Conservation (phyloP, 2,329 filamentous ascomycete genomes). For the Colletotrichum magnum region DNA sequence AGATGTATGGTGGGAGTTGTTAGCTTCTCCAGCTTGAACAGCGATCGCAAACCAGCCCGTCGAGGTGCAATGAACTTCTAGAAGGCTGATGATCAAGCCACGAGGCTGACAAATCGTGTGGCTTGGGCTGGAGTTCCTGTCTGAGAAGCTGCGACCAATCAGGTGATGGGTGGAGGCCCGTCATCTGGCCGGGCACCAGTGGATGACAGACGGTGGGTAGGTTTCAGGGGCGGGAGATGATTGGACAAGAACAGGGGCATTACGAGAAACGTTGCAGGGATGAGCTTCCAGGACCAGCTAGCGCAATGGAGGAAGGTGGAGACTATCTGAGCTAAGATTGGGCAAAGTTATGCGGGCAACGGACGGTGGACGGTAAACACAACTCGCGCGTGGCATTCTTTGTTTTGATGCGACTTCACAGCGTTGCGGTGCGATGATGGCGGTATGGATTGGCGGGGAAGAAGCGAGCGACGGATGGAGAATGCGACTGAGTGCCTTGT, state of each 20-base stretch:
- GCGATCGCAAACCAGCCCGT: constrained; percentile 15
- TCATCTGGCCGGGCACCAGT: not conserved
- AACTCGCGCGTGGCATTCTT: constrained; percentile 16
- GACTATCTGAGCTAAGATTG: constrained; percentile 30
- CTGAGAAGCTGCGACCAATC: constrained; percentile 5
- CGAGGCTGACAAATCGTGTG: constrained; percentile 37
- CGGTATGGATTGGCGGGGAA: constrained; percentile 36
- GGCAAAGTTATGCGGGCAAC: constrained; percentile 36
- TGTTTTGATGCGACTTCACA: constrained; percentile 21
- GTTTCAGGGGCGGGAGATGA: constrained; percentile 2
- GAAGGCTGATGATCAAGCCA: constrained; percentile 39
- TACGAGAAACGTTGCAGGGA: constrained; percentile 20
- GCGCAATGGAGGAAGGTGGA: constrained; percentile 5
- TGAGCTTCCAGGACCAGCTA: constrained; percentile 23
- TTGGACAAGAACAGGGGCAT: constrained; percentile 17
- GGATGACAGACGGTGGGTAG: constrained; percentile 12
- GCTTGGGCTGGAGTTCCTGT: constrained; percentile 1
- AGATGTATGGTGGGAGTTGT: constrained; percentile 19
- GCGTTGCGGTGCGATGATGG: constrained; percentile 20
- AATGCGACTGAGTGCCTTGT: constrained; percentile 7
- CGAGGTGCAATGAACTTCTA: constrained; percentile 22
- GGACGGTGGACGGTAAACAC: constrained; percentile 6
- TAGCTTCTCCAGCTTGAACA: constrained; percentile 8
- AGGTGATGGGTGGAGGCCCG: constrained; percentile 17
- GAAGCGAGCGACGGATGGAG: constrained; percentile 27